These are phyloP conservation scores for Digitaria exilis DNA, from an alignment of 202 grass and related monocot genomes.

Conservation along the genomic window DNA sequence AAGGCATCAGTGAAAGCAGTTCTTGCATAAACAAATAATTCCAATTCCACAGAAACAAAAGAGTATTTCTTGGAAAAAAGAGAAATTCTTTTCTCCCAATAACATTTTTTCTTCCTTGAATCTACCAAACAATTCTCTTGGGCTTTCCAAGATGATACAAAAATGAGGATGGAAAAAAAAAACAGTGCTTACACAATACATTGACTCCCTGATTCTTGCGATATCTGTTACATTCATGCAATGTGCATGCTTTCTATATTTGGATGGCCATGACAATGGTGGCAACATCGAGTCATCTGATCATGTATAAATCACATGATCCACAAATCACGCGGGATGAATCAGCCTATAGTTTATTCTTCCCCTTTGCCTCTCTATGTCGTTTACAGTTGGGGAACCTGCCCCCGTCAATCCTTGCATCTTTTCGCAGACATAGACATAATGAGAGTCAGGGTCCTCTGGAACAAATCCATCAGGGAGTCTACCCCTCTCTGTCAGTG, in stretches of 20 bases:
- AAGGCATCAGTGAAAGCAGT: too few species aligned
- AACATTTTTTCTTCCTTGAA: constrained; percentile 26
- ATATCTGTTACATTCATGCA: constrained; percentile 35
- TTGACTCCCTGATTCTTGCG: constrained; percentile 30
- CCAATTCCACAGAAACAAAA: not conserved
- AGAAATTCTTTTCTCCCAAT: not conserved
- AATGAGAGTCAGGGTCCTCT: constrained; percentile 97
- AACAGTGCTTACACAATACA: constrained; percentile 24
- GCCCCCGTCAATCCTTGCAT: constrained; percentile 44
- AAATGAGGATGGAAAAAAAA: not conserved
- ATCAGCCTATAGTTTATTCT: constrained; percentile 39
- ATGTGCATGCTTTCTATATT: constrained; percentile 21
- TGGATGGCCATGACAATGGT: constrained; percentile 59
- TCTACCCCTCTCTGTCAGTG: constrained; percentile 65
- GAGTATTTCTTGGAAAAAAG: not conserved
- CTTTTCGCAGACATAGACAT: constrained; percentile 88
- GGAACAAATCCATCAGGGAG: constrained; percentile 74
- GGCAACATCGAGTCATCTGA: constrained; percentile 42
- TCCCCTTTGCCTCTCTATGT: constrained; percentile 33
- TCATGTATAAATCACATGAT: constrained; percentile 35
- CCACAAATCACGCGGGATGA: constrained; percentile 29
- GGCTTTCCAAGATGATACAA: constrained; percentile 18
- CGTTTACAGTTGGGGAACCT: constrained; percentile 33
- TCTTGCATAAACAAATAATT: too few species aligned
- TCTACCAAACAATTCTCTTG: not conserved